Base-by-base conservation (phyloP, 345 rosid species). In the Populus simonii region DNA sequence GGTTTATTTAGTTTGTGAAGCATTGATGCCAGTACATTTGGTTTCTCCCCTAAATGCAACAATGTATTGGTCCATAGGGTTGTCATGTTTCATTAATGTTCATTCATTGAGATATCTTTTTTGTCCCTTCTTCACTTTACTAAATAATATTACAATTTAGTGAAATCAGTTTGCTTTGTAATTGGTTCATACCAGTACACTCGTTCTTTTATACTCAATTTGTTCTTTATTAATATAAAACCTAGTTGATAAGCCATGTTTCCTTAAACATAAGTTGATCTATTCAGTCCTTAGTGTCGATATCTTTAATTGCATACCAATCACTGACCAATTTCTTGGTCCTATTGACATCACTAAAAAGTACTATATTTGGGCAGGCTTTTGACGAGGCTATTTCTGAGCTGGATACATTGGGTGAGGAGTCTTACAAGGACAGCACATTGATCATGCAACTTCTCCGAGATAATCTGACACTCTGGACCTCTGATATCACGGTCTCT, bases 381-480 rank as follows among this genome's bases (percentile, higher is more conserved):
- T 96, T 93, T 74, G 99, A 96, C 68, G 99, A 93, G 87, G 99
- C 98, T 70, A 94, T 94, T 77, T 87, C 99, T 77, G 98, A 93
- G 91, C 87, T 96, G 77, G 98, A 96, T 80, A 92, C 98, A 15
- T 72, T 96, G 83, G 98, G 98, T 13, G 99, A 96, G 88, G 99
- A 96, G 81, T 93, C 98, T 45, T 96, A 96, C 97, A 93, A 93
- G 89, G 98, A 96, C 83, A 94, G 97, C 80, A 94, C 99, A 43
- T 81, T 93, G 83, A 96, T 96, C 78, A 96, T 96, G 99, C 98
- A 96, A 87, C 96, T 96, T 79, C 97, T 93, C 78, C 96, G 97
- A 25, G 98, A 96, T 82, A 96, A 96, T 70, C 86, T 96, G 76
- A 96, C 99, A 23, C 95, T 96, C 20, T 96, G 98, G 99, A 96